Evolutionary conservation across 495 filamentous ascomycete species (phyloP).

Genomic region (Baudoinia panamericana): DNA sequence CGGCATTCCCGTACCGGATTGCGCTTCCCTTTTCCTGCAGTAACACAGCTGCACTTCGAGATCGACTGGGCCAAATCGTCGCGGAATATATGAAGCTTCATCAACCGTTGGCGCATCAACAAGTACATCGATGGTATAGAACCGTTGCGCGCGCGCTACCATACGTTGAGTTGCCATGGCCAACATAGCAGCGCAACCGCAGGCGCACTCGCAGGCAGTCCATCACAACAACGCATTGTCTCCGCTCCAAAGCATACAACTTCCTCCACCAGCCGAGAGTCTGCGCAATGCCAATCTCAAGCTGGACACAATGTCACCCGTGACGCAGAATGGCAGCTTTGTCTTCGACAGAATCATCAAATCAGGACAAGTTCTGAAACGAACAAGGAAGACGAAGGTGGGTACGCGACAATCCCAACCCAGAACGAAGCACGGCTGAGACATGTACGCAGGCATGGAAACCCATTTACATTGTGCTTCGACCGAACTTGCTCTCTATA

Average conservation of each 20-base stretch:
- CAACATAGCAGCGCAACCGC: background rate
- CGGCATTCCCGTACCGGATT: background rate
- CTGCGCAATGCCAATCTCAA: conserved; percentile 37
- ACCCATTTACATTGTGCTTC: conserved; percentile 73
- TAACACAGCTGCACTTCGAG: no score
- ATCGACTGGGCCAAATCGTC: no score
- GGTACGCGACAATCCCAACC: conserved; percentile 9
- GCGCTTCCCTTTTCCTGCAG: background rate
- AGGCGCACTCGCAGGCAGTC: background rate
- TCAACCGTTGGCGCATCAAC: no score
- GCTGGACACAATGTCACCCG: conserved; percentile 55
- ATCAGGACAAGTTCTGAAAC: conserved; percentile 68
- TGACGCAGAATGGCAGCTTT: conserved; percentile 91
- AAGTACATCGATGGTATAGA: no score
- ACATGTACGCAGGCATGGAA: conserved; percentile 59
- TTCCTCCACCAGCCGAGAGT: background rate
- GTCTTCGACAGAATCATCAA: conserved; percentile 89
- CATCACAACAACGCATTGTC: conserved; percentile 3
- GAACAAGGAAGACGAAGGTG: conserved; percentile 90
- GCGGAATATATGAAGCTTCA: no score
- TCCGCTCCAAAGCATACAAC: no score
- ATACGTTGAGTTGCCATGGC: conserved; percentile 1
- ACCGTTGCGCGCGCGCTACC: no score
- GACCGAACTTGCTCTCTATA: conserved; percentile 84
- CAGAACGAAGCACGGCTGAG: conserved; percentile 5